Evolutionary conservation across 2,329 filamentous ascomycete species (phyloP), one percentile per base, ranked within the genome.

Genomic region (Neofusicoccum umdonicola): DNA sequence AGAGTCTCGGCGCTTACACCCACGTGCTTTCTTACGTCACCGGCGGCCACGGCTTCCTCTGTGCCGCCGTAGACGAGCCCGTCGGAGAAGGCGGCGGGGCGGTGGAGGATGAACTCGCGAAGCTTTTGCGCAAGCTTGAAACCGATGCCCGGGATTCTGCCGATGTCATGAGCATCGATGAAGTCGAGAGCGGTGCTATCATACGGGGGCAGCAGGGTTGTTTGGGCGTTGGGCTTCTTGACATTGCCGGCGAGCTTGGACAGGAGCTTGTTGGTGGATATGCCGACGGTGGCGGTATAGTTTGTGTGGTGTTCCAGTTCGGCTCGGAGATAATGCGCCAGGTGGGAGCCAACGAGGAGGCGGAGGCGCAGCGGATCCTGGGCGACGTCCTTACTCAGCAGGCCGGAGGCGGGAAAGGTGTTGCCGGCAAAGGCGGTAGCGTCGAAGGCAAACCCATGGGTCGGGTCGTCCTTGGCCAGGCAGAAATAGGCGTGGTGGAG

Each of bases 161-260:
- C 88, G 58, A 98, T 86, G 65, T 89, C 87, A 72, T 93, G 88
- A 2, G 72, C 74, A 69, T 95, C 92, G 70, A 98, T 83, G 72
- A 98, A 98, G 0, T 76, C 73, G 6, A 81, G 81, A 12, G 90
- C 83, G 66, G 88, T 88, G 69, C 79, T 82, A 34, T 76, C 80
- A 62, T 86, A 85, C 1, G 90, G 86, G 4, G 90, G 88, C 48
- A 96, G 78, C 7, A 98, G 80, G 0, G 91, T 92, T 0, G 94
- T 98, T 76, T 98, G 95, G 66, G 87, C 90, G 65, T 89, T 88
- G 0, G 94, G 94, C 78, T 98, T 98, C 74, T 97, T 87, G 65
- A 89, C 81, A 74, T 87, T 90, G 12, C 94, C 94, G 9, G 88
- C 91, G 13, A 98, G 83, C 76, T 98, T 98, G 65, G 91, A 88